phyloP scores from a whole-genome alignment of 192 early-diverging fungal genomes.

The Coemansia sp. region DNA sequence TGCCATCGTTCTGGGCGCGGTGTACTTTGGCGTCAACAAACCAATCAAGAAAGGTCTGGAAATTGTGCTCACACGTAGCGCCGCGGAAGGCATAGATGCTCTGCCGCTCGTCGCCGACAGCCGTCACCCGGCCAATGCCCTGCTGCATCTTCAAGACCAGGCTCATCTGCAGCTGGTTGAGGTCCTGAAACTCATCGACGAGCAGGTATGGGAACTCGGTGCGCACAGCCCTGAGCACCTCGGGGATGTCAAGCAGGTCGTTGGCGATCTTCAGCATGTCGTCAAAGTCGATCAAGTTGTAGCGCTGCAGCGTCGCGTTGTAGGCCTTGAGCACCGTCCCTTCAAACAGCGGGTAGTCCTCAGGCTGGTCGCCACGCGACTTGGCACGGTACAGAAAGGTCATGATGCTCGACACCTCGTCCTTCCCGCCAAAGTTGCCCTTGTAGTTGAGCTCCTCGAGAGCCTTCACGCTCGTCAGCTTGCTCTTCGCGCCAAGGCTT shows the following conservation, averaged over 20 bases:
- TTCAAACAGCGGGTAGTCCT: slow-evolving; percentile 22
- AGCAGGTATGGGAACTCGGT: slow-evolving; percentile 38
- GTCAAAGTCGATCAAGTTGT: slow-evolving; percentile 53
- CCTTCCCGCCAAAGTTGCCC: slow-evolving; percentile 17
- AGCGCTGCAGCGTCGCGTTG: slow-evolving; percentile 33
- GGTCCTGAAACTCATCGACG: slow-evolving; percentile 57
- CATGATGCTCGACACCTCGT: slow-evolving; percentile 11
- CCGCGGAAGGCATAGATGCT: slow-evolving; percentile 57
- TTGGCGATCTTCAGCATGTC: slow-evolving; percentile 37
- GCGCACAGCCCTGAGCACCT: slow-evolving; percentile 24
- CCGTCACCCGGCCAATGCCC: slow-evolving; percentile 40
- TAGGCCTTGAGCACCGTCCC: slow-evolving; percentile 46
- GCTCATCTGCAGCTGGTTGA: slow-evolving; percentile 52
- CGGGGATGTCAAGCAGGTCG: slow-evolving; percentile 19
- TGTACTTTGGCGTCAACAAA: slow-evolving; percentile 52
- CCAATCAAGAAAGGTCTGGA: slow-evolving; percentile 30
- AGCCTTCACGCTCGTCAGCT: slow-evolving; percentile 10
- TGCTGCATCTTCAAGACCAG: slow-evolving; percentile 44
- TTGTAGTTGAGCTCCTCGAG: slow-evolving; percentile 14
- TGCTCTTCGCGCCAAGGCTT: slow-evolving; percentile 1
- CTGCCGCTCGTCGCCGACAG: slow-evolving; percentile 55
- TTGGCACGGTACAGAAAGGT: slow-evolving; percentile 44
- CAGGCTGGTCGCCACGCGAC: slow-evolving; percentile 33
- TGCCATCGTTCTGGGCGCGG: neutral
- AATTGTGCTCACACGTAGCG: slow-evolving; percentile 51